Conservation (phyloP, 495 filamentous ascomycete species). For the Neurospora sp. region DNA sequence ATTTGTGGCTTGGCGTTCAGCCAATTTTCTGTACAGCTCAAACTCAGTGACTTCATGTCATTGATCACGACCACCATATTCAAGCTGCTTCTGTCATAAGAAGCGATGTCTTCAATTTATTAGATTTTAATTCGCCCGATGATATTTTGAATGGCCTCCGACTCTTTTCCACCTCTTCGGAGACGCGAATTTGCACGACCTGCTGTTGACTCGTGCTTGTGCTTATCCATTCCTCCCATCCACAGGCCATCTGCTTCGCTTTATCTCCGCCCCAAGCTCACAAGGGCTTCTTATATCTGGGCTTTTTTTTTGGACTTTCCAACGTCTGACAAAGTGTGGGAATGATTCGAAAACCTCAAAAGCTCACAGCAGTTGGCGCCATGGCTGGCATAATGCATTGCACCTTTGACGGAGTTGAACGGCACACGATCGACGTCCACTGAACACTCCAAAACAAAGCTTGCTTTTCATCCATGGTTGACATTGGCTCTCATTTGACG, state of each 20-base stretch:
- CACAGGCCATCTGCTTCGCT: background rate
- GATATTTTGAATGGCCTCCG: background rate
- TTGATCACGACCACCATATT: background rate
- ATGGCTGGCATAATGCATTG: background rate
- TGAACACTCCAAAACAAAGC: background rate
- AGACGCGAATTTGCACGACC: background rate
- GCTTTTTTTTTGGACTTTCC: background rate
- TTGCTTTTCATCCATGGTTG: background rate
- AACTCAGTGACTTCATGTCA: background rate
- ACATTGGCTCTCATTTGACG: background rate
- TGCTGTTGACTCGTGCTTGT: background rate
- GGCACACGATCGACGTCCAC: background rate
- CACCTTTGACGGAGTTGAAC: background rate
- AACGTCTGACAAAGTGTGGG: background rate
- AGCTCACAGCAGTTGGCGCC: background rate
- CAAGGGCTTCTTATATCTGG: background rate
- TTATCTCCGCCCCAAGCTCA: background rate
- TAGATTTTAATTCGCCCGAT: too few species aligned
- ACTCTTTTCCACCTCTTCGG: background rate
- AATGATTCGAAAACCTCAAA: background rate
- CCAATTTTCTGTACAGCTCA: background rate
- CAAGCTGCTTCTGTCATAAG: background rate
- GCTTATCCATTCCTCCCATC: background rate
- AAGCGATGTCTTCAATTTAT: background rate
- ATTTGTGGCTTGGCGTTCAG: background rate